Conservation (phyloP, 768 basidiomycete species). For the Mycena epipterygia region DNA sequence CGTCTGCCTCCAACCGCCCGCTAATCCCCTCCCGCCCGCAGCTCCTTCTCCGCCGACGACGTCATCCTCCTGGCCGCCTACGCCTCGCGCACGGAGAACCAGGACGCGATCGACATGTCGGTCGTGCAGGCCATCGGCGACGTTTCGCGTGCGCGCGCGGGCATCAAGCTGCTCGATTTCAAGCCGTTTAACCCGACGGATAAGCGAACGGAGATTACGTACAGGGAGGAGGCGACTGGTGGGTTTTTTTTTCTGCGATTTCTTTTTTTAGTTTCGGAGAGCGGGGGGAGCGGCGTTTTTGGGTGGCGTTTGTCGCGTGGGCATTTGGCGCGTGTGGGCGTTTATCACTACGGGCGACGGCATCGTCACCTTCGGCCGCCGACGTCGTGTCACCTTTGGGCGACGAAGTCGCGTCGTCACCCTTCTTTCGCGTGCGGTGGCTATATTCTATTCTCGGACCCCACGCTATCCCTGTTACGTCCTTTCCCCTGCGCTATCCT, state of each 20-base stretch:
- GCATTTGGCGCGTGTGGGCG: too few relatives aligned
- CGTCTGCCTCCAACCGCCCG: neutral
- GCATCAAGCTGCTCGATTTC: constrained; percentile 98
- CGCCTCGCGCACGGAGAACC: constrained; percentile 98
- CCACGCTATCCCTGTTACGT: too few relatives aligned
- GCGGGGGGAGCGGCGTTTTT: too few relatives aligned
- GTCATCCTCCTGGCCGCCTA: constrained; percentile 95
- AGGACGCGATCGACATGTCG: constrained; percentile 95
- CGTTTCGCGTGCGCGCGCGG: constrained; percentile 80
- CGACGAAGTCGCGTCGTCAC: too few relatives aligned
- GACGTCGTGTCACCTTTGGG: too few relatives aligned
- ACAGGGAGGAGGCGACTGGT: constrained; percentile 90
- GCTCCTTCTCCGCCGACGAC: constrained; percentile 89
- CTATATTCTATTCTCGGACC: too few relatives aligned
- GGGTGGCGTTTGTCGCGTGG: too few relatives aligned
- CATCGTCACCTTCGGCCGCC: too few relatives aligned
- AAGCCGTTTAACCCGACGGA: constrained; percentile 99
- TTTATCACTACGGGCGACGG: too few relatives aligned
- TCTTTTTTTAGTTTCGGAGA: too few relatives aligned
- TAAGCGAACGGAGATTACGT: constrained; percentile 99
- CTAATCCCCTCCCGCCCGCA: constrained; percentile 38
- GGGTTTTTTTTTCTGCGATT: neutral
- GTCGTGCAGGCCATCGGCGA: constrained; percentile 88
- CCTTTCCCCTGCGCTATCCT: too few relatives aligned
- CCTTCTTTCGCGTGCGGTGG: too few relatives aligned